Evolutionary conservation across 352 stramenopile species (phyloP), one percentile per base, ranked within the genome.

Genomic region (Pythium grandisporangium): DNA sequence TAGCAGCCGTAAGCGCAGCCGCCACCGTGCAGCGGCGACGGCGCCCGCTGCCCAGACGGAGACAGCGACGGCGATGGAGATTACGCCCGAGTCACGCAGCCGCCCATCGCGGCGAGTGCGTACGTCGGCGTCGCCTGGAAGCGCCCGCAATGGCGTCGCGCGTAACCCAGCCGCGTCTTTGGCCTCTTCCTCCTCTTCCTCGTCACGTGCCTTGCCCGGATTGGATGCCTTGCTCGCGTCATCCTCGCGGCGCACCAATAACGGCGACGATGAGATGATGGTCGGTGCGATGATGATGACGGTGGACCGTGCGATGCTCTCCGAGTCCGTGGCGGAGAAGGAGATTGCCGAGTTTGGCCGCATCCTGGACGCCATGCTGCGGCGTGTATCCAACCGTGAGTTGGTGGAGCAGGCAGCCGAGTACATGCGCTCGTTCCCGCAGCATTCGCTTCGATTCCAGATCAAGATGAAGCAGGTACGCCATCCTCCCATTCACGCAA

Each of bases 401-500:
- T 58, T 90, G n/a, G 75, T 90, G 24, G 57, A 70, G 8, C 63
- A 77, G 45, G 86, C 77, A 23, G 77, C 77, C 26, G 67, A 75
- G 49, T 90, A 79, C 50, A 84, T 90, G 60, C 66, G 63, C 40
- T 47, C 61, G 30, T 80, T 75, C 54, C 74, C 77, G 37, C 69
- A 86, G 39, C 77, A 90, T 47, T 58, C 74, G 39, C 47, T 84
- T 33, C 74, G 73, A 23, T 85, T 90, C 56, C 77, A 90, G 58
- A 76, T 90, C 70, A 90, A 90, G 55, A 81, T 90, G 65, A 90
- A 90, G 70, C 77, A 90, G 77, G 77, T 90, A 66, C n/a, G n/a
- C n/a, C n/a, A n/a, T n/a, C n/a, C n/a, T n/a, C n/a, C n/a, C n/a
- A n/a, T n/a, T n/a, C n/a, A n/a, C n/a, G n/a, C n/a, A n/a, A n/a